Conservation (phyloP, 192 early-diverging fungal species). For the Coemansia guatemalensis region DNA sequence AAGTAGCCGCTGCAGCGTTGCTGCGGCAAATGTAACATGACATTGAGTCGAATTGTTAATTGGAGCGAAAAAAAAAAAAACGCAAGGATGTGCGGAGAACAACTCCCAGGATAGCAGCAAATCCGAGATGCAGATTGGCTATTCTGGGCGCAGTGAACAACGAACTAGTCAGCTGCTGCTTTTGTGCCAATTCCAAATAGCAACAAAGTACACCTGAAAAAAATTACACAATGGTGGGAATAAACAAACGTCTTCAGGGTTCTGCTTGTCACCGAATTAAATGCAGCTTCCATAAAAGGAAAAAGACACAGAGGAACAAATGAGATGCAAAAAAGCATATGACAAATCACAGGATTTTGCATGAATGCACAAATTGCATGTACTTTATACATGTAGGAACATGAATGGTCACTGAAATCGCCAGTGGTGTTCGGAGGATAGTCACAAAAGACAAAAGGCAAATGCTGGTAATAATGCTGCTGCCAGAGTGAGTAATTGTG, state of each 20-base stretch:
- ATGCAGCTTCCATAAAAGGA: conserved; percentile 1
- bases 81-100: neutral
- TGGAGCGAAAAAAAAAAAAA: too few relatives aligned
- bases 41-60: neutral
- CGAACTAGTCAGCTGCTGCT: neutral
- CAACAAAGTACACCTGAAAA: neutral
- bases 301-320: neutral
- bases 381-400: conserved; percentile 9
- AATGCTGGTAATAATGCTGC: neutral
- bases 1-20: neutral
- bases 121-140: neutral
- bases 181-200: neutral
- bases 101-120: neutral
- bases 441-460: neutral
- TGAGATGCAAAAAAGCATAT: neutral
- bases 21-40: neutral
- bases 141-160: neutral
- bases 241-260: neutral
- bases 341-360: neutral
- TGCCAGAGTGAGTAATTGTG: neutral
- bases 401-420: neutral
- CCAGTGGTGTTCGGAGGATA: neutral
- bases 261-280: neutral
- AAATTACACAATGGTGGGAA: neutral
- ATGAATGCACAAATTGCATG: conserved; percentile 10